A percentile compares a stretch with the other conserved stretches of the same genome.
phyloP scores from a whole-genome alignment of 352 stramenopile species.

The Phytophthora meadii region DNA sequence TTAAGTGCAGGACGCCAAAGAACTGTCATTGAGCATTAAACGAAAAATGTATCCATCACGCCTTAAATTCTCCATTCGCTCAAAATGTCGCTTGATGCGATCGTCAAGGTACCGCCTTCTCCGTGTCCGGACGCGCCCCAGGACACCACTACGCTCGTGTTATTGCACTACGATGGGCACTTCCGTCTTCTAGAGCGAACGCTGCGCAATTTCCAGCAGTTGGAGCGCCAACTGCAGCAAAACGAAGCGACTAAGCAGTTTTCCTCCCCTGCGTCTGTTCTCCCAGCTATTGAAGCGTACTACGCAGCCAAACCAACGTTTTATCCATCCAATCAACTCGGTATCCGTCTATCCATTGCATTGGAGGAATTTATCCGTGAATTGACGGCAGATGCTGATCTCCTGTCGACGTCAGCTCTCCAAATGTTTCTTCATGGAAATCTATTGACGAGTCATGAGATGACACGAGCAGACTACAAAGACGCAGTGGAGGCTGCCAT shows the following conservation, averaged over 20 bases:
- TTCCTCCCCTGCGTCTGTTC: neutral
- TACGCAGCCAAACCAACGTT: conserved; percentile 20
- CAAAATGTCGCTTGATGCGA: conserved; percentile 29
- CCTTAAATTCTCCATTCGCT: too few relatives aligned
- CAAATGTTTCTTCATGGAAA: conserved; percentile 40
- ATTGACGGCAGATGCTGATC: conserved; percentile 21
- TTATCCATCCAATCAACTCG: conserved; percentile 19
- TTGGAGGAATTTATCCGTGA: conserved; percentile 36
- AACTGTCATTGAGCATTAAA: too few relatives aligned
- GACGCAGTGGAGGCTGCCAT: conserved; percentile 26
- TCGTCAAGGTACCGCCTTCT: conserved; percentile 26
- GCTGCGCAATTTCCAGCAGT: conserved; percentile 37
- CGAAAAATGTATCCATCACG: too few relatives aligned
- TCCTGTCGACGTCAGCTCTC: conserved; percentile 26
- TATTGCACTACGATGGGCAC: conserved; percentile 28
- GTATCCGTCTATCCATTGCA: conserved; percentile 25
- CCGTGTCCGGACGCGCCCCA: conserved; percentile 1
- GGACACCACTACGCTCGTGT: conserved; percentile 20
- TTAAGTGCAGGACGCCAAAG: too few relatives aligned
- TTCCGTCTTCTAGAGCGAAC: conserved; percentile 36
- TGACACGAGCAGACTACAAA: conserved; percentile 24
- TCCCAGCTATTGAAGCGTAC: conserved; percentile 26
- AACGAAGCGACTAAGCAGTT: neutral
- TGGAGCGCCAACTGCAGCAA: conserved; percentile 30
- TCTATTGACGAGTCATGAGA: conserved; percentile 25